Conservation (phyloP, 768 basidiomycete genomes). For the Infundibulicybe gibba region DNA sequence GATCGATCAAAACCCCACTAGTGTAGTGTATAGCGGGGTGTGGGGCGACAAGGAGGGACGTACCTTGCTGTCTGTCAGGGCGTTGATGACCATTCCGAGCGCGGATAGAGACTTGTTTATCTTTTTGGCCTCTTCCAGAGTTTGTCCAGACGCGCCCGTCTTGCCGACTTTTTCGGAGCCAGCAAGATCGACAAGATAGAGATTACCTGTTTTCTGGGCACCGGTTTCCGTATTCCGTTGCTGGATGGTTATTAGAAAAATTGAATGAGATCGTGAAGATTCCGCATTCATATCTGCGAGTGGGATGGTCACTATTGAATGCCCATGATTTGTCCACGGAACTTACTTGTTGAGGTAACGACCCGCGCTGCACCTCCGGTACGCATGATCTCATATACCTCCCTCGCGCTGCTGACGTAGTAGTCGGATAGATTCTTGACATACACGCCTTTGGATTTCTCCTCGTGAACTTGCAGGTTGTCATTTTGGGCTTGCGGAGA, state of each 20-base stretch:
- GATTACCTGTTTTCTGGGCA: conserved; percentile 92
- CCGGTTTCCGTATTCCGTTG: conserved; percentile 96
- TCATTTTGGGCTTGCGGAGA: conserved; percentile 80
- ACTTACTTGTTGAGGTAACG: conserved; percentile 90
- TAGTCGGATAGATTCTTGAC: conserved; percentile 97
- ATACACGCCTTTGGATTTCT: conserved; percentile 96
- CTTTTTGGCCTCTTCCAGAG: conserved; percentile 99
- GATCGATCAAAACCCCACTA: no score
- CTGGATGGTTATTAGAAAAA: conserved; percentile 96
- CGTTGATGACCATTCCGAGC: conserved; percentile 99
- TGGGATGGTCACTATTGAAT: background rate
- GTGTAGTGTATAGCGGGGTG: no score
- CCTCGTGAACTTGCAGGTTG: conserved; percentile 97
- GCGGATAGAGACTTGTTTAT: conserved; percentile 99
- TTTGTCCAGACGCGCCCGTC: conserved; percentile 98
- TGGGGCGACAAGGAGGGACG: conserved; percentile 10
- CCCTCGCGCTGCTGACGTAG: conserved; percentile 92
- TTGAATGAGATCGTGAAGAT: conserved; percentile 97
- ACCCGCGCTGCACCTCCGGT: conserved; percentile 90
- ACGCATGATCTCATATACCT: conserved; percentile 99
- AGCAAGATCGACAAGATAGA: conserved; percentile 97
- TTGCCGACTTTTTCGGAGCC: conserved; percentile 99
- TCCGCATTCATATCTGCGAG: conserved; percentile 97
- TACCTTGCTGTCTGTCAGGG: conserved; percentile 93
- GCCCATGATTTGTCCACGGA: background rate